A percentile compares a stretch with the other conserved stretches of the same genome.
Conservation (phyloP, 2,329 filamentous ascomycete genomes). For the Alternaria sp. region DNA sequence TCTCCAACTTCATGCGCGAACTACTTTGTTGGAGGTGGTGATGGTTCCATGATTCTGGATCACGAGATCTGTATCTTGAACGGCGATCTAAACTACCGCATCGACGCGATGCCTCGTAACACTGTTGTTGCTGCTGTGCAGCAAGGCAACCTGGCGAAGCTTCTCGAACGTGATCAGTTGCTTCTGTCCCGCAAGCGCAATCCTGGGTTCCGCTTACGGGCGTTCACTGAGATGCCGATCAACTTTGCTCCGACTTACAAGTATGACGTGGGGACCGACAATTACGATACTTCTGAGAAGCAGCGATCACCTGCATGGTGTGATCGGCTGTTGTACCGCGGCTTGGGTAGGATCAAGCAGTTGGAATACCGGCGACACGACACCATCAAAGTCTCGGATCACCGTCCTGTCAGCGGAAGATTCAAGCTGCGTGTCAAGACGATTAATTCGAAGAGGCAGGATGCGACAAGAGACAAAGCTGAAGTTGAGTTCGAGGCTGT, state of each 20-base stretch:
- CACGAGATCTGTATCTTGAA: conserved; percentile 98
- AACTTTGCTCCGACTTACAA: conserved; percentile 97
- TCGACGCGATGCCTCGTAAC: conserved; percentile 94
- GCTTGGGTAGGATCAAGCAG: conserved; percentile 81
- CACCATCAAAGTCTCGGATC: conserved; percentile 81
- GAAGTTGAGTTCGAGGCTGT: conserved; percentile 77
- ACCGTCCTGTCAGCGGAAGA: conserved; percentile 85
- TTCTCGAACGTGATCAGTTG: conserved; percentile 92
- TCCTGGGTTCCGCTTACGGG: conserved; percentile 83
- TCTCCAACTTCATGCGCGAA: conserved; percentile 73
- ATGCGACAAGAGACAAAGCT: conserved; percentile 72
- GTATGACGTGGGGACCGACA: conserved; percentile 94
- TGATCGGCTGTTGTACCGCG: conserved; percentile 87
- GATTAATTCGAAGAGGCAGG: conserved; percentile 71
- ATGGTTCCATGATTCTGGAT: conserved; percentile 92
- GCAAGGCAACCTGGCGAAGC: conserved; percentile 78
- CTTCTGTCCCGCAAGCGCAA: conserved; percentile 88
- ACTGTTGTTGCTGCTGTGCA: conserved; percentile 87
- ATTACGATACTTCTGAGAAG: conserved; percentile 94
- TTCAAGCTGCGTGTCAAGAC: conserved; percentile 88
- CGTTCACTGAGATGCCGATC: conserved; percentile 90
- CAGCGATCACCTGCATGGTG: conserved; percentile 95
- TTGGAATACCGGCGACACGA: conserved; percentile 89
- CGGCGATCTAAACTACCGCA: conserved; percentile 96
- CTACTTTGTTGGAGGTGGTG: conserved; percentile 87